These are phyloP conservation scores for Didymella arachidicola DNA, from an alignment of 2,329 filamentous ascomycete species.

Conservation along the genomic window DNA sequence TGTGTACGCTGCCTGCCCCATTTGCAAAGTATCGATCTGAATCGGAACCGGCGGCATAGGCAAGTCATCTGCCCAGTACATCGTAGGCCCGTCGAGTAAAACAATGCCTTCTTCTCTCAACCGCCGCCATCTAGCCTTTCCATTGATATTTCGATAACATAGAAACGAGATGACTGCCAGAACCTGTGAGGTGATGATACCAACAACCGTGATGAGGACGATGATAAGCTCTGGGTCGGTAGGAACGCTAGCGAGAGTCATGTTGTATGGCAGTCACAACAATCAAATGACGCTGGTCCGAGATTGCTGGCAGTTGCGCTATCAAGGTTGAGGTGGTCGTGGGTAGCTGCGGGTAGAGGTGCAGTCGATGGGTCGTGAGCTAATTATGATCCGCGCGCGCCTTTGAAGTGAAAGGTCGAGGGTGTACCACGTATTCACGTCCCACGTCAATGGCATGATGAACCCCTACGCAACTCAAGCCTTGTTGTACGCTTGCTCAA, in stretches of 20 bases:
- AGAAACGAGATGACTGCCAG: conserved; percentile 8
- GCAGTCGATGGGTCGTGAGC: neutral
- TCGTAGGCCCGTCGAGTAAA: conserved; percentile 19
- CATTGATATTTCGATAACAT: conserved; percentile 8
- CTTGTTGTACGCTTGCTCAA: conserved; percentile 14
- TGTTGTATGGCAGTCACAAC: neutral
- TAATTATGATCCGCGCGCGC: neutral
- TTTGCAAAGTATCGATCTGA: neutral
- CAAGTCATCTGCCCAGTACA: conserved; percentile 24
- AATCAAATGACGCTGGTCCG: neutral
- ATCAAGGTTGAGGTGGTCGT: neutral
- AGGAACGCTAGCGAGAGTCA: neutral
- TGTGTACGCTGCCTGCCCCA: neutral
- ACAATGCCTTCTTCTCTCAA: conserved; percentile 24
- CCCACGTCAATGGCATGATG: too few species aligned
- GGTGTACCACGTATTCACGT: neutral
- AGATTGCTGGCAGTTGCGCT: neutral
- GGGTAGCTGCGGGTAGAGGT: neutral
- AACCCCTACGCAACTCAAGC: neutral
- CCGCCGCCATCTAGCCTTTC: conserved; percentile 23
- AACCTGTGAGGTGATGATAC: neutral
- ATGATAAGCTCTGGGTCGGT: neutral
- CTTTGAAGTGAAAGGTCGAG: neutral
- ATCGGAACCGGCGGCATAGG: conserved; percentile 12
- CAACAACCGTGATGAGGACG: neutral